Conservation (phyloP, 768 basidiomycete species). For the Infundibulicybe gibba region DNA sequence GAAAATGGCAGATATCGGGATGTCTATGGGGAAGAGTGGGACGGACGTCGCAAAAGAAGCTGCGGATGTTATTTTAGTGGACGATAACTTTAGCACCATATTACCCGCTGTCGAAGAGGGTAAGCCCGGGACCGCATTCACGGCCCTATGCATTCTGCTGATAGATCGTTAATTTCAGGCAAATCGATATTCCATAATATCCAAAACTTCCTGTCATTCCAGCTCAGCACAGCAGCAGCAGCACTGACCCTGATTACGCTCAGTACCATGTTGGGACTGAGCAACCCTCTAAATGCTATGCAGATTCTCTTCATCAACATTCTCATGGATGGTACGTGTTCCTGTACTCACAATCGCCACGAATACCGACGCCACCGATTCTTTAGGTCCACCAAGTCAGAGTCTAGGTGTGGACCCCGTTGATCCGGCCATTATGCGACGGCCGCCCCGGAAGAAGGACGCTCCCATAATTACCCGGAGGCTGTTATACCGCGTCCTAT, state of each 20-base stretch:
- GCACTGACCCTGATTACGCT: constrained; percentile 93
- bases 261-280: constrained; percentile 84
- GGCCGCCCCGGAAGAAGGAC: constrained; percentile 90
- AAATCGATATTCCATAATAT: constrained; percentile 99
- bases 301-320: constrained; percentile 99
- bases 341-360: neutral
- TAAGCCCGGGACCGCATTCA: constrained; percentile 19
- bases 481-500: constrained; percentile 78
- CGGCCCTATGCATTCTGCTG: neutral
- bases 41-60: constrained; percentile 99
- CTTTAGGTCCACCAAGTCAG: constrained; percentile 85
- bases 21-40: constrained; percentile 98
- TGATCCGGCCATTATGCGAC: constrained; percentile 88
- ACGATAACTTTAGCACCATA: constrained; percentile 96
- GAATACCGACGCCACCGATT: neutral
- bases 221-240: constrained; percentile 95
- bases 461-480: constrained; percentile 80
- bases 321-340: constrained; percentile 82
- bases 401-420: constrained; percentile 97
- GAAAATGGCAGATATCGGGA: constrained; percentile 97
- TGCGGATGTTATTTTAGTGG: constrained; percentile 94
- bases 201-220: constrained; percentile 96
- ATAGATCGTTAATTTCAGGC: constrained; percentile 35
- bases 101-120: constrained; percentile 94
- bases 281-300: constrained; percentile 96